Base-by-base conservation (phyloP, 2,329 filamentous ascomycete species). In the Phialemonium atrogriseum region DNA sequence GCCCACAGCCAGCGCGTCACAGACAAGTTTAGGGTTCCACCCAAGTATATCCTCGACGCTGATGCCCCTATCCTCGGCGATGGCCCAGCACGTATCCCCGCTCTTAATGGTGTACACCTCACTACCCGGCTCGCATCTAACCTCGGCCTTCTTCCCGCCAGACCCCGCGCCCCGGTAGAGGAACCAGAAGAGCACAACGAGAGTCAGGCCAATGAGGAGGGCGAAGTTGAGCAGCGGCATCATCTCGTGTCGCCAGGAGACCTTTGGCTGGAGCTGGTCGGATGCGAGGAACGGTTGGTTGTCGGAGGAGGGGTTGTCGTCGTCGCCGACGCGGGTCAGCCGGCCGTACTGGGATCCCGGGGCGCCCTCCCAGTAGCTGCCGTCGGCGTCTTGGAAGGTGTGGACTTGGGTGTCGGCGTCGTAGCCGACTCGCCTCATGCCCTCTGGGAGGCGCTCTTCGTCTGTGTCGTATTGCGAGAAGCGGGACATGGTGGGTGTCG, bases 161-260 rank as follows among this genome's bases (percentile, higher is more conserved):
- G 27, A 32, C 10, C 45, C 44, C 0, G 55, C 44, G 3, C 48
- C 50, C 33, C 50, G 45, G 35, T 55, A 49, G 12, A 71, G 52
- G 47, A 62, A 64, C 62, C 64, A 71, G 37, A 67, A 62, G 25
- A 76, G 43, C 12, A 62, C 47, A 20, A 75, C 45, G 28, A 77
- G 49, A 37, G 63, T 67, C 11, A 73, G 43, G 4, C 69, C 55
- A 32, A 73, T 58, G 21, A 77, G 49, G 38, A 75, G 50, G 33
- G 68, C 70, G 51, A 75, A 77, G 46, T 74, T 74, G 45, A 77
- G 56, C 40, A 77, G 54, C n/a, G 67, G 67, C 55, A 60, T 62
- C 54, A 70, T 55, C 37, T 70, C 64, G 20, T 62, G 59, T 18
- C 71, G 60, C 62, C 70, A 68, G 5, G 70, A 66, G 19, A 54